Percentiles rank a stretch among this genome's conserved stretches.
Evolutionary conservation across 1,139 yeast genomes (phyloP).

Genomic region (Hansenula lynferdii): DNA sequence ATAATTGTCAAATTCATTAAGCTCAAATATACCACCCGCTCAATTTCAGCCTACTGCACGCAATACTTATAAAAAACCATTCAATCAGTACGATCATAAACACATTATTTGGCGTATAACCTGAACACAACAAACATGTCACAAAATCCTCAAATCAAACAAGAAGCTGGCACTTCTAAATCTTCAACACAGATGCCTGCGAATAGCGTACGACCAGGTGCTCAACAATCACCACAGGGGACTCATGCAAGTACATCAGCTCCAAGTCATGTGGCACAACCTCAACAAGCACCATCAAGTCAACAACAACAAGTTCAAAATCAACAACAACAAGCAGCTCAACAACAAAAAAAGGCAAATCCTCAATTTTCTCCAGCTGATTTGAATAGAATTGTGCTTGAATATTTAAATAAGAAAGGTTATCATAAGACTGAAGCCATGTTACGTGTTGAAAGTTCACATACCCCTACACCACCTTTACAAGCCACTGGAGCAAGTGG

Average conservation of each 20-base stretch:
- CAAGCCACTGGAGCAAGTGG: too few relatives aligned
- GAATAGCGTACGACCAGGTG: constrained; percentile 1
- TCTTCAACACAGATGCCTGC: background rate
- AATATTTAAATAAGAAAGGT: constrained; percentile 89
- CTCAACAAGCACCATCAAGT: too few relatives aligned
- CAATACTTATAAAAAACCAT: too few relatives aligned
- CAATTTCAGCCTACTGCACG: too few relatives aligned
- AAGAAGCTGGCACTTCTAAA: background rate
- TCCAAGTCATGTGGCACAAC: too few relatives aligned
- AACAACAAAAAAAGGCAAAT: constrained; percentile 16
- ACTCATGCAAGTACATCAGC: too few relatives aligned
- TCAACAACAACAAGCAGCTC: too few relatives aligned
- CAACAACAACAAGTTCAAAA: too few relatives aligned
- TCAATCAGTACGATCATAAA: too few relatives aligned
- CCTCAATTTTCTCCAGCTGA: constrained; percentile 62
- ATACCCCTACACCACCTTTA: constrained; percentile 56
- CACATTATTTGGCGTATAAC: background rate
- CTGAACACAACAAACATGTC: background rate
- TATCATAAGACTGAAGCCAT: constrained; percentile 92
- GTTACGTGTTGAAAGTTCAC: constrained; percentile 82
- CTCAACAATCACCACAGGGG: constrained; percentile 9
- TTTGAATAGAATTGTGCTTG: constrained; percentile 84
- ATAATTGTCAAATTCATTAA: too few relatives aligned
- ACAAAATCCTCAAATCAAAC: constrained; percentile 2
- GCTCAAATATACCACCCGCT: too few relatives aligned